A percentile compares a stretch with the other conserved stretches of the same genome.
Evolutionary conservation across 2,329 filamentous ascomycete genomes (phyloP).

Genomic region (Sarocladium strictum): DNA sequence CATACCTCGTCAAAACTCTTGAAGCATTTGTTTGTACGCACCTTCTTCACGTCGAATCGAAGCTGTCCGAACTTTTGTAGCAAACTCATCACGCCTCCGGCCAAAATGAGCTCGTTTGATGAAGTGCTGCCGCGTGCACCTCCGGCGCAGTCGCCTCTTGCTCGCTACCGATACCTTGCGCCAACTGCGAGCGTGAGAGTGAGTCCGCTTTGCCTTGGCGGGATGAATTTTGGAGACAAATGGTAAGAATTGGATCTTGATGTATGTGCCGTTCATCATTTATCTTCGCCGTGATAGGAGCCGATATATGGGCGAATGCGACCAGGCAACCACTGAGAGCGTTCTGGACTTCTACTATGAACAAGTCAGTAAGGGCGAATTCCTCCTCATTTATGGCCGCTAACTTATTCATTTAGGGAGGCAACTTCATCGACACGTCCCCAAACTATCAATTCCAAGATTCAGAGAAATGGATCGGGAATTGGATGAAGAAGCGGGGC

Average conservation of each 20-base stretch:
- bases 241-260: constrained; percentile 28
- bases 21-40: too few relatives aligned
- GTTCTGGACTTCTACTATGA: constrained; percentile 62
- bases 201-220: constrained; percentile 60
- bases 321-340: constrained; percentile 53
- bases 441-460: constrained; percentile 62
- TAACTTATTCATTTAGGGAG: constrained; percentile 20
- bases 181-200: constrained; percentile 60
- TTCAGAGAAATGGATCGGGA: constrained; percentile 61
- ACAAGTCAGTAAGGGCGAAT: constrained; percentile 33
- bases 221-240: constrained; percentile 58
- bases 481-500: constrained; percentile 62
- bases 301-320: constrained; percentile 56
- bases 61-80: too few relatives aligned
- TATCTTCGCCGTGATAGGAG: constrained; percentile 29
- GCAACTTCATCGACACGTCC: constrained; percentile 69
- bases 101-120: background rate
- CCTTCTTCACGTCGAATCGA: too few relatives aligned
- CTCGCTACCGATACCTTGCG: constrained; percentile 59
- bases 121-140: constrained; percentile 30
- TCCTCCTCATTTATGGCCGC: background rate
- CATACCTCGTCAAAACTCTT: too few relatives aligned
- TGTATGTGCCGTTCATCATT: constrained; percentile 29
- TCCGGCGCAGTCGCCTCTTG: constrained; percentile 53
- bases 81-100: too few relatives aligned